Percentiles rank a stretch among this genome's conserved stretches.
phyloP scores from a whole-genome alignment of 2,329 filamentous ascomycete genomes.

The Elsinoe fawcettii region DNA sequence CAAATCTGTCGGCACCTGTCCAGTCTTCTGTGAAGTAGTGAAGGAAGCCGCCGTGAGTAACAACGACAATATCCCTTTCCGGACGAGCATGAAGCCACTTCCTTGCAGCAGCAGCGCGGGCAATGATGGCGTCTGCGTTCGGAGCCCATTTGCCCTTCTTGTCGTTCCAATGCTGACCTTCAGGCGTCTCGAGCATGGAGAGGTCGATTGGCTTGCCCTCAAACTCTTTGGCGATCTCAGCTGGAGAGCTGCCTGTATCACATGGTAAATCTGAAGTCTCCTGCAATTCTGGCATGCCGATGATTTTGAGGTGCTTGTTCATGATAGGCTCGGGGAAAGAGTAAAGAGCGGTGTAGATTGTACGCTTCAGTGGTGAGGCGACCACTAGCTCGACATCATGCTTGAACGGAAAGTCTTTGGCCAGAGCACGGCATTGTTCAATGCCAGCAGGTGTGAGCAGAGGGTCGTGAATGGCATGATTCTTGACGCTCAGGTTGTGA shows the following conservation, averaged over 20 bases:
- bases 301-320: conserved; percentile 43
- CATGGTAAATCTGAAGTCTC: conserved; percentile 69
- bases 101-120: conserved; percentile 20
- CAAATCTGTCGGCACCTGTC: conserved; percentile 46
- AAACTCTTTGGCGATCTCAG: conserved; percentile 54
- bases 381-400: conserved; percentile 60
- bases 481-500: conserved; percentile 67
- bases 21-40: conserved; percentile 19
- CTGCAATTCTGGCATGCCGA: conserved; percentile 67
- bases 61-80: conserved; percentile 16
- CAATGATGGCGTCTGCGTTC: conserved; percentile 46
- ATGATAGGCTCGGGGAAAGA: conserved; percentile 55
- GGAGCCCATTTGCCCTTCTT: conserved; percentile 50
- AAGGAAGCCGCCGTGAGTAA: conserved; percentile 19
- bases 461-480: conserved; percentile 70
- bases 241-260: conserved; percentile 60
- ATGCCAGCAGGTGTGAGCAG: conserved; percentile 67
- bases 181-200: conserved; percentile 41
- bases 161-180: conserved; percentile 57
- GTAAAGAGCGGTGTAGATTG: conserved; percentile 67
- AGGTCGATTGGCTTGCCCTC: conserved; percentile 56
- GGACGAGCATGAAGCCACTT: conserved; percentile 15
- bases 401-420: conserved; percentile 57
- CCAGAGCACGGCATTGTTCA: conserved; percentile 62
- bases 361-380: conserved; percentile 72